A percentile compares a stretch with the other conserved stretches of the same genome.
Conservation (phyloP, 495 filamentous ascomycete genomes). For the Aspergillus hancockii region DNA sequence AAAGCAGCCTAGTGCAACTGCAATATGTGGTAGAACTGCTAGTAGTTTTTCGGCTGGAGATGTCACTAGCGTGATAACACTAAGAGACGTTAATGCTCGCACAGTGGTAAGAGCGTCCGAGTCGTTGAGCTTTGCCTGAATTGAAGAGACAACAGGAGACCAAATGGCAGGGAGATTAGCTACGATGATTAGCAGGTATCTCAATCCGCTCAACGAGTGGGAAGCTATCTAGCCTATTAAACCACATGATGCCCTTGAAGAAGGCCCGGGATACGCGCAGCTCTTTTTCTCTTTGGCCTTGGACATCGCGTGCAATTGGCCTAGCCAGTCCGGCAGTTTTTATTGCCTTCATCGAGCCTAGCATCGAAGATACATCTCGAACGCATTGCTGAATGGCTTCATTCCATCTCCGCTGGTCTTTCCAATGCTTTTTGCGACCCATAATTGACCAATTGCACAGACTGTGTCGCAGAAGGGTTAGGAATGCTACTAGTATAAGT, state of each 20-base stretch:
- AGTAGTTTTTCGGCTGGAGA: constrained; percentile 43
- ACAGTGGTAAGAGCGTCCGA: constrained; percentile 28
- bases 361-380: constrained; percentile 43
- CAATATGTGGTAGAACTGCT: constrained; percentile 37
- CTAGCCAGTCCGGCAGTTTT: constrained; percentile 60
- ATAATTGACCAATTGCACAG: constrained; percentile 24
- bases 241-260: background rate
- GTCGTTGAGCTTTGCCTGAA: constrained; percentile 13
- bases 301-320: constrained; percentile 35
- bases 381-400: constrained; percentile 54
- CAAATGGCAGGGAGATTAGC: constrained; percentile 35
- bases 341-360: constrained; percentile 57
- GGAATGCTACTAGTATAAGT: background rate
- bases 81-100: constrained; percentile 48
- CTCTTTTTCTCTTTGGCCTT: constrained; percentile 1
- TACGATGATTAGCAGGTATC: constrained; percentile 8
- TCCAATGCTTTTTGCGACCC: constrained; percentile 14
- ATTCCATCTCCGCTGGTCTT: constrained; percentile 46
- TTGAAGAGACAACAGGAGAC: constrained; percentile 32
- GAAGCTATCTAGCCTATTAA: constrained; percentile 8
- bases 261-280: background rate
- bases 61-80: constrained; percentile 49
- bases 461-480: constrained; percentile 11
- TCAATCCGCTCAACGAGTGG: background rate
- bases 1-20: constrained; percentile 45